Evolutionary conservation across 2,329 filamentous ascomycete genomes (phyloP).

Genomic region (Curvularia eragrostidis): DNA sequence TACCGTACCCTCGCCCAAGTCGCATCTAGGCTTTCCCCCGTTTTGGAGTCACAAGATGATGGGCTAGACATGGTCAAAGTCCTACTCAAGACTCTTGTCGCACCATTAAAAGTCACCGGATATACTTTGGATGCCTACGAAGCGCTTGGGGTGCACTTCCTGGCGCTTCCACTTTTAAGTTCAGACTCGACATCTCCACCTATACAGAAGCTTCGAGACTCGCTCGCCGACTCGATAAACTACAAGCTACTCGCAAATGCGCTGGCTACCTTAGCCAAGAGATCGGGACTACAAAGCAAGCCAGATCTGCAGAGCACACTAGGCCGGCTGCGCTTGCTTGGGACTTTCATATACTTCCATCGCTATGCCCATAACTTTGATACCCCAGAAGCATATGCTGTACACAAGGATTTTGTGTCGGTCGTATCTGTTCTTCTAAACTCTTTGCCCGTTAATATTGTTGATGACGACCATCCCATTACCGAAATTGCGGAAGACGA

Average conservation of each 20-base stretch:
- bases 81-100: constrained; percentile 33
- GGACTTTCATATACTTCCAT: constrained; percentile 66
- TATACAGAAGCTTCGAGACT: constrained; percentile 37
- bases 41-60: constrained; percentile 5
- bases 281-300: constrained; percentile 34
- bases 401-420: constrained; percentile 62
- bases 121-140: constrained; percentile 49
- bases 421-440: constrained; percentile 64
- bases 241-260: constrained; percentile 55
- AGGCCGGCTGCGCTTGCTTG: constrained; percentile 63
- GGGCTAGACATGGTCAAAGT: constrained; percentile 16
- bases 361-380: constrained; percentile 55
- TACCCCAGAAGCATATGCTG: constrained; percentile 48
- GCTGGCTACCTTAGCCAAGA: constrained; percentile 40
- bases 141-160: constrained; percentile 51
- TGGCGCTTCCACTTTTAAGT: constrained; percentile 51
- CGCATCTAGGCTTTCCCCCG: constrained; percentile 24
- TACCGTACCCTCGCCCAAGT: constrained; percentile 42
- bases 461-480: constrained; percentile 55
- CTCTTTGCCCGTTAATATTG: constrained; percentile 62
- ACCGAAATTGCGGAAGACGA: constrained; percentile 38
- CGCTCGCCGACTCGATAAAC: constrained; percentile 57
- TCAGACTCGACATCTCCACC: constrained; percentile 33
- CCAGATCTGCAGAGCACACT: constrained; percentile 45
- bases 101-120: constrained; percentile 44